phyloP scores from a whole-genome alignment of 805 yeast genomes.

The Metschnikowia cerradonensis region DNA sequence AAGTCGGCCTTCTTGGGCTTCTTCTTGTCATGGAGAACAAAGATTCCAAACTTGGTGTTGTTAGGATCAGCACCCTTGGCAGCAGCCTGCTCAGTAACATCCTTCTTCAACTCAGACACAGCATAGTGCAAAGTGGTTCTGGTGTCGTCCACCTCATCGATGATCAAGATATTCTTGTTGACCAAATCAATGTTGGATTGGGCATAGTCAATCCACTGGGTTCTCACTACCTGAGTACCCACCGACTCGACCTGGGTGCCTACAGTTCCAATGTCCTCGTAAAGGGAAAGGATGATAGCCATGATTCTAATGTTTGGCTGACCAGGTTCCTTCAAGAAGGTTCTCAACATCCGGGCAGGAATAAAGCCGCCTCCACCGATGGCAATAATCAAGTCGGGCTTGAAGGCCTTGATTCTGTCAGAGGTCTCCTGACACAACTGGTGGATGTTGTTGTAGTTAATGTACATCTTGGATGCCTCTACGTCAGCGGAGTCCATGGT shows the following conservation, averaged over 20 bases:
- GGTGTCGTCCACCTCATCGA: constrained; percentile 90
- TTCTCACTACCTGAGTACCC: constrained; percentile 60
- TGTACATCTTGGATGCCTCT: constrained; percentile 37
- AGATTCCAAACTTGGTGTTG: constrained; percentile 64
- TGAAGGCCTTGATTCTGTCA: constrained; percentile 41
- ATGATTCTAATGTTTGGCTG: constrained; percentile 86
- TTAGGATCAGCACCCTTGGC: constrained; percentile 56
- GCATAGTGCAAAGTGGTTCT: constrained; percentile 89
- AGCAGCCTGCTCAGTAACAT: constrained; percentile 55
- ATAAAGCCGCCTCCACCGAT: constrained; percentile 98
- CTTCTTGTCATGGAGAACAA: constrained; percentile 79
- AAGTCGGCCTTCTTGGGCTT: constrained; percentile 77
- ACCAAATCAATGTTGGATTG: constrained; percentile 53
- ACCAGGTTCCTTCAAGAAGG: constrained; percentile 86
- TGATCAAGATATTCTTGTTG: constrained; percentile 77
- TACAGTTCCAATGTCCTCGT: constrained; percentile 71
- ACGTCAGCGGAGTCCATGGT: constrained; percentile 19
- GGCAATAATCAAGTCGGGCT: constrained; percentile 63
- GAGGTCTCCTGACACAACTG: constrained; percentile 75
- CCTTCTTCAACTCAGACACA: constrained; percentile 65
- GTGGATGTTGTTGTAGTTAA: constrained; percentile 78
- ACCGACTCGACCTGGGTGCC: constrained; percentile 30
- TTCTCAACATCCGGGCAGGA: constrained; percentile 93
- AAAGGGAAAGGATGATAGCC: constrained; percentile 89
- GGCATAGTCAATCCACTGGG: constrained; percentile 88